These are phyloP conservation scores for Coniochaeta sp. DNA, from an alignment of 2,329 filamentous ascomycete genomes.

Conservation along the genomic window DNA sequence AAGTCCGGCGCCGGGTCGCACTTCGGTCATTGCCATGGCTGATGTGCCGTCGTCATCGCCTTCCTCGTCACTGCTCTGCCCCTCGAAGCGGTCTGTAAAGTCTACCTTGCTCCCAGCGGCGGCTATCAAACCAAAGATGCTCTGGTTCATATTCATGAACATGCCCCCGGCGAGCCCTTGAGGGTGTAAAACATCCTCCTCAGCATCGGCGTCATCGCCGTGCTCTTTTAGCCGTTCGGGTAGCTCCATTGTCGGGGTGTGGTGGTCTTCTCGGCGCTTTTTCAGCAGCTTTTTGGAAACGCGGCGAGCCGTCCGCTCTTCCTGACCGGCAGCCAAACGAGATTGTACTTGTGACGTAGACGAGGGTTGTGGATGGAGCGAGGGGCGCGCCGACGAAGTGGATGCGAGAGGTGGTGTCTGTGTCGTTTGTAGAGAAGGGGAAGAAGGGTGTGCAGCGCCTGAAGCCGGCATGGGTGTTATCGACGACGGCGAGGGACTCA, in stretches of 20 bases:
- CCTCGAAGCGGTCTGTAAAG: constrained; percentile 75
- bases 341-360: neutral
- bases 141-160: constrained; percentile 81
- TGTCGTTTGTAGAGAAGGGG: constrained; percentile 1
- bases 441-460: neutral
- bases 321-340: constrained; percentile 6
- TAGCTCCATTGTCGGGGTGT: constrained; percentile 37
- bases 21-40: constrained; percentile 17
- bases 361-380: constrained; percentile 4
- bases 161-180: constrained; percentile 35
- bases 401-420: neutral
- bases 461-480: neutral
- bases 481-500: neutral
- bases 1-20: constrained; percentile 5
- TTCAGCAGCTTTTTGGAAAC: constrained; percentile 37
- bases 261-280: constrained; percentile 30
- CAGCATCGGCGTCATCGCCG: constrained; percentile 39
- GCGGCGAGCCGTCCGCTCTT: constrained; percentile 29
- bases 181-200: constrained; percentile 39
- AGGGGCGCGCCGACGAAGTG: neutral
- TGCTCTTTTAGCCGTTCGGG: constrained; percentile 44
- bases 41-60: constrained; percentile 38
- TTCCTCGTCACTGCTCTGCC: constrained; percentile 74
- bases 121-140: constrained; percentile 86
- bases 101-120: constrained; percentile 78